phyloP scores from a whole-genome alignment of 768 basidiomycete genomes.

The Boletellus emodensis region DNA sequence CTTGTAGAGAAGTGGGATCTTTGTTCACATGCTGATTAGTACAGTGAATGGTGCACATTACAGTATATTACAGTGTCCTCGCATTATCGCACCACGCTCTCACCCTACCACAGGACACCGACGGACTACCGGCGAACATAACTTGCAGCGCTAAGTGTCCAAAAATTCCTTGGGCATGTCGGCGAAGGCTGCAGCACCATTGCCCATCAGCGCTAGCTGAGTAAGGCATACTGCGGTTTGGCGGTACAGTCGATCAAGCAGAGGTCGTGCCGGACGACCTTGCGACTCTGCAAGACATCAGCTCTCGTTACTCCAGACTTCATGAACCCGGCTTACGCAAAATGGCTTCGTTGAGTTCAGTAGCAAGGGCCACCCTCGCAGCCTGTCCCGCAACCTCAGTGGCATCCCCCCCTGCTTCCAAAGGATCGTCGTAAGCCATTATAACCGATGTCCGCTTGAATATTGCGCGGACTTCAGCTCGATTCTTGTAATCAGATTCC shows the following conservation, averaged over 20 bases:
- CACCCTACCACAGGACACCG: neutral
- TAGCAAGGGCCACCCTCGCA: conserved; percentile 61
- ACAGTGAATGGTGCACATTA: conserved; percentile 10
- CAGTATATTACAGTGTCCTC: conserved; percentile 16
- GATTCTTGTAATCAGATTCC: conserved; percentile 61
- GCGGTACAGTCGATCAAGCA: conserved; percentile 74
- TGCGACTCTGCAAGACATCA: conserved; percentile 57
- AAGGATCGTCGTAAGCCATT: conserved; percentile 74
- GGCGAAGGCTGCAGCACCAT: conserved; percentile 76
- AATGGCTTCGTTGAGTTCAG: conserved; percentile 78
- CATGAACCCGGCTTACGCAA: conserved; percentile 50
- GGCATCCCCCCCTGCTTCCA: conserved; percentile 59
- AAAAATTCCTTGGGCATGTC: conserved; percentile 75
- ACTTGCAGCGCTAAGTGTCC: conserved; percentile 34
- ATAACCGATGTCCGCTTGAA: conserved; percentile 76
- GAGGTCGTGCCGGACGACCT: conserved; percentile 64
- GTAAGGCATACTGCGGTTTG: conserved; percentile 64
- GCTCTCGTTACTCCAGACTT: neutral
- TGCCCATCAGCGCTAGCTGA: conserved; percentile 69
- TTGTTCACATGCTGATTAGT: conserved; percentile 7
- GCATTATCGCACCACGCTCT: neutral
- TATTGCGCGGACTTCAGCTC: conserved; percentile 60
- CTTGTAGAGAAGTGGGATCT: conserved; percentile 7
- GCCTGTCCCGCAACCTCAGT: conserved; percentile 66
- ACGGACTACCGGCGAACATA: neutral